These are phyloP conservation scores for Phellinidium pouzarii DNA, from an alignment of 1,284 basidiomycete species.

Conservation along the genomic window DNA sequence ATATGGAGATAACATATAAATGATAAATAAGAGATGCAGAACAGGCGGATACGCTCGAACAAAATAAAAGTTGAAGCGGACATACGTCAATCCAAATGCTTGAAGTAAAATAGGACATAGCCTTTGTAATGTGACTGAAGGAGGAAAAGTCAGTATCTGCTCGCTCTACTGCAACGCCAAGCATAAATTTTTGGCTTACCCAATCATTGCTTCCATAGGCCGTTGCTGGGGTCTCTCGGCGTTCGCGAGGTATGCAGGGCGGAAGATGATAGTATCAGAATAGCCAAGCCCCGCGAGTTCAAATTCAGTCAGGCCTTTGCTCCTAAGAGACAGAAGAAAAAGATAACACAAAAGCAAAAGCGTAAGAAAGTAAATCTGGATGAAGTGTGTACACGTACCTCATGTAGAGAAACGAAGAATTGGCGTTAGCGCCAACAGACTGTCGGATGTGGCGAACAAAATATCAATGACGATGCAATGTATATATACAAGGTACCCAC, in stretches of 20 bases:
- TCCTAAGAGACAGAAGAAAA: constrained; percentile 19
- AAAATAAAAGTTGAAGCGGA: not conserved
- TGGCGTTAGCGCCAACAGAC: constrained; percentile 24
- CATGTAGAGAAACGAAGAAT: constrained; percentile 25
- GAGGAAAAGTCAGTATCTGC: no score
- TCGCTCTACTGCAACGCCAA: no score
- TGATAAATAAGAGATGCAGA: not conserved
- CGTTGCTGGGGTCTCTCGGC: constrained; percentile 19
- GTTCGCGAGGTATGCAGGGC: constrained; percentile 30
- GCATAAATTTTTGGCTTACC: constrained; percentile 18
- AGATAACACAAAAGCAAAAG: not conserved
- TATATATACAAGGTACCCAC: constrained; percentile 14
- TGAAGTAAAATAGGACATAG: constrained; percentile 10
- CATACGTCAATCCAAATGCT: constrained; percentile 18
- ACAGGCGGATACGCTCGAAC: not conserved
- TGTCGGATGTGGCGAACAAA: constrained; percentile 7
- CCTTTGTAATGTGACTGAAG: constrained; percentile 2
- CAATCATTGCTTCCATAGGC: constrained; percentile 23
- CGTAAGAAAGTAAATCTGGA: not conserved
- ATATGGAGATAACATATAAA: not conserved
- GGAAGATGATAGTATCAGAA: constrained; percentile 30
- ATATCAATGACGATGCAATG: not conserved
- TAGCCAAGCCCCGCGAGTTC: constrained; percentile 31
- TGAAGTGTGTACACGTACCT: constrained; percentile 15
- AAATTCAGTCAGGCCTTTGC: constrained; percentile 36